A percentile compares a stretch with the other conserved stretches of the same genome.
phyloP scores from a whole-genome alignment of 345 rosid genomes.

The Zanthoxylum bungeanum region DNA sequence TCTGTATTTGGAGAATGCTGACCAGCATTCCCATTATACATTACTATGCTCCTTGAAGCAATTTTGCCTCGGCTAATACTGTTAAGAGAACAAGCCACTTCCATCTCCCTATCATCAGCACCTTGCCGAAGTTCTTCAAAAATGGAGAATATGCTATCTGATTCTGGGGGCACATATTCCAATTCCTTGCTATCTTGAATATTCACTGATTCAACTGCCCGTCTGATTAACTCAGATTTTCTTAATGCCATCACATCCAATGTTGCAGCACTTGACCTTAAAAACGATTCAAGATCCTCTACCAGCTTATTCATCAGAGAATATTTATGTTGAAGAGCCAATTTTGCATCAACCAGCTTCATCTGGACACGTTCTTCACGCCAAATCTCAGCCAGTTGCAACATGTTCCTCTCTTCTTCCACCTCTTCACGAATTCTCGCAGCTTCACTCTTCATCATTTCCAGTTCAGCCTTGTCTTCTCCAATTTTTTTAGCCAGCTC shows the following conservation, averaged over 20 bases:
- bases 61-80: neutral
- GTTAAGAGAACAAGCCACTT: neutral
- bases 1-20: slow-evolving; percentile 10
- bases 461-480: slow-evolving; percentile 34
- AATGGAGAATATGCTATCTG: slow-evolving; percentile 31
- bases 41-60: slow-evolving; percentile 9
- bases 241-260: slow-evolving; percentile 24
- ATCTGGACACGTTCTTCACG: slow-evolving; percentile 47
- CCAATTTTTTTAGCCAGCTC: slow-evolving; percentile 27
- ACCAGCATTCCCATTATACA: slow-evolving; percentile 8
- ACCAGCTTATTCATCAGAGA: slow-evolving; percentile 41
- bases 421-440: slow-evolving; percentile 23
- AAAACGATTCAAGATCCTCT: slow-evolving; percentile 34
- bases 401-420: slow-evolving; percentile 44
- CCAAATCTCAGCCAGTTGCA: slow-evolving; percentile 46
- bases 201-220: slow-evolving; percentile 28
- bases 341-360: slow-evolving; percentile 33
- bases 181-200: slow-evolving; percentile 33
- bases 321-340: slow-evolving; percentile 42
- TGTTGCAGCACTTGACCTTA: slow-evolving; percentile 20
- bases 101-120: slow-evolving; percentile 25
- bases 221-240: slow-evolving; percentile 32
- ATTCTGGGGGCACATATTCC: slow-evolving; percentile 29
- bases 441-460: slow-evolving; percentile 25
- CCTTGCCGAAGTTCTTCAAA: slow-evolving; percentile 24